These are phyloP conservation scores for Nemania sp. DNA, from an alignment of 2,329 filamentous ascomycete genomes.

Conservation along the genomic window DNA sequence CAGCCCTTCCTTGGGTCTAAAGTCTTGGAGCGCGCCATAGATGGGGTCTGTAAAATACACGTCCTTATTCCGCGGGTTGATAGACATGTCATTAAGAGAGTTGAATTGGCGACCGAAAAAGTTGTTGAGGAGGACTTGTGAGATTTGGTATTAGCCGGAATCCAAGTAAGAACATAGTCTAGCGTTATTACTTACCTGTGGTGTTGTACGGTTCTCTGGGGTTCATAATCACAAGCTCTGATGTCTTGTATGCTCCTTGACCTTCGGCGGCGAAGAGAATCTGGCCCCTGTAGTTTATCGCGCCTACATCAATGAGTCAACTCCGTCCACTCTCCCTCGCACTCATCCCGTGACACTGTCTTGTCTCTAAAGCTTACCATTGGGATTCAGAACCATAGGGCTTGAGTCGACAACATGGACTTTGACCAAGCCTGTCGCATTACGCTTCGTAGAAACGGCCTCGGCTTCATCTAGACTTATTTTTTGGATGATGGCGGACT, in stretches of 20 bases:
- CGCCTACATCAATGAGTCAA: conserved; percentile 53
- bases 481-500: conserved; percentile 64
- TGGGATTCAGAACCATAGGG: conserved; percentile 63
- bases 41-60: conserved; percentile 74
- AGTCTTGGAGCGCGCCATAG: conserved; percentile 69
- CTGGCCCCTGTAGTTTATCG: conserved; percentile 62
- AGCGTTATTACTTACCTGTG: conserved; percentile 51
- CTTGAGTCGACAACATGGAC: conserved; percentile 57
- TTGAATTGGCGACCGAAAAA: conserved; percentile 71
- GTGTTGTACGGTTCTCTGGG: conserved; percentile 63
- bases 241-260: conserved; percentile 57
- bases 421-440: conserved; percentile 56
- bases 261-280: conserved; percentile 64
- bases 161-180: too few relatives aligned
- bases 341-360: not conserved
- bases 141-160: conserved; percentile 25
- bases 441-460: conserved; percentile 53
- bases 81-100: conserved; percentile 68
- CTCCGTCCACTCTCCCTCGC: not conserved
- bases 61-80: conserved; percentile 66
- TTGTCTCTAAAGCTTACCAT: conserved; percentile 53
- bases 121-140: conserved; percentile 65
- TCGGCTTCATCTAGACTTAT: conserved; percentile 60
- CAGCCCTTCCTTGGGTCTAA: conserved; percentile 64
- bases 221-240: conserved; percentile 59